Percentiles rank a stretch among this genome's conserved stretches.
These are phyloP conservation scores for Chrysopogon serrulatus DNA, from an alignment of 176 grass and related monocot species.

Conservation along the genomic window DNA sequence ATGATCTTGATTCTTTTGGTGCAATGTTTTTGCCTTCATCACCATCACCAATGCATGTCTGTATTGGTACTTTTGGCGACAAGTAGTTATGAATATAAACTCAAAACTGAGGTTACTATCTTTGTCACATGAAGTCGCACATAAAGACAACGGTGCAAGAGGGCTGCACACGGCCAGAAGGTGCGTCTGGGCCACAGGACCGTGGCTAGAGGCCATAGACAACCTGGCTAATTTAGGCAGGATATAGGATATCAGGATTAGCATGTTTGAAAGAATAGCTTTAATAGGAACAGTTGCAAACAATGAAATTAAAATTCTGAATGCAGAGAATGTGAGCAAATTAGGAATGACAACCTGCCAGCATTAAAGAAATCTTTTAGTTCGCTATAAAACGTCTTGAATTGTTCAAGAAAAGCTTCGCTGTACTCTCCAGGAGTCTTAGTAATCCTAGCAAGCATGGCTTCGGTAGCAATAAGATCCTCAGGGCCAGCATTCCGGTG, in stretches of 20 bases:
- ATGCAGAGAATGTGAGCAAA: conserved; percentile 7
- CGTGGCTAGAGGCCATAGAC: not conserved
- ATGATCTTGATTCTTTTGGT: not conserved
- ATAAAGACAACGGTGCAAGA: not conserved
- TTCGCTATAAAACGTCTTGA: conserved; percentile 84
- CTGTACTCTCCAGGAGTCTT: conserved; percentile 73
- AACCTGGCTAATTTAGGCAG: not conserved
- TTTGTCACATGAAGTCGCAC: not conserved
- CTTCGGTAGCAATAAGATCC: conserved; percentile 98
- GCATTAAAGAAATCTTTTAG: conserved; percentile 99
- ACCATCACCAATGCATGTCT: not conserved
- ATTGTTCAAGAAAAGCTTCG: conserved; percentile 82
- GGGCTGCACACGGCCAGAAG: not conserved
- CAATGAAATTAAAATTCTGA: not conserved
- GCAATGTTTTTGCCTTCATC: conserved; percentile 7
- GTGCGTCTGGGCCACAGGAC: not conserved
- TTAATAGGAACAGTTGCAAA: conserved; percentile 19
- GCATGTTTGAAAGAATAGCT: not conserved
- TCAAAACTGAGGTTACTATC: not conserved
- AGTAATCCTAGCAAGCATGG: conserved; percentile 86
- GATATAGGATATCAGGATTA: not conserved
- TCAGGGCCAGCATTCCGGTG: conserved; percentile 96
- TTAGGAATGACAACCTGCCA: conserved; percentile 61
- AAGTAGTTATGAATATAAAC: not conserved
- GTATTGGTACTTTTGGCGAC: not conserved